These are phyloP conservation scores for Cornus florida DNA, from an alignment of 148 eudicot species.

Conservation along the genomic window DNA sequence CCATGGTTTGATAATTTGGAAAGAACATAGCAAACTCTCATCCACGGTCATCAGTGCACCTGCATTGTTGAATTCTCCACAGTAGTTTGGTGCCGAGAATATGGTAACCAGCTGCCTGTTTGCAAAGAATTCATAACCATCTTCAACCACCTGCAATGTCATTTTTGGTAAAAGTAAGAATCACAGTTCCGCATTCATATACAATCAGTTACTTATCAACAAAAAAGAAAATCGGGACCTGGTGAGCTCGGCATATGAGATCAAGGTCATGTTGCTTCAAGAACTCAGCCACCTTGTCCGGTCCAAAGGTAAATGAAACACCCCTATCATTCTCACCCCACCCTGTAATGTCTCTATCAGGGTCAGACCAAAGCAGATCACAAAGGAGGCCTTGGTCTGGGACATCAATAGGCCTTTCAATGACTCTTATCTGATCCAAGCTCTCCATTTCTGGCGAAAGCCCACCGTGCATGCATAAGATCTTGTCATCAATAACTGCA, in stretches of 20 bases:
- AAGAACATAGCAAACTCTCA: slow-evolving; percentile 2
- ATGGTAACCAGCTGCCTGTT: slow-evolving; percentile 2
- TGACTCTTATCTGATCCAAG: slow-evolving; percentile 1
- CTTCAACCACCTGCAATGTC: not conserved
- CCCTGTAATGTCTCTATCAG: not conserved
- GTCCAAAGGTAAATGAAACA: not conserved
- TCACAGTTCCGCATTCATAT: too few species aligned
- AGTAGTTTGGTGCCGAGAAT: not conserved
- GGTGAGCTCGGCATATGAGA: slow-evolving; percentile 1
- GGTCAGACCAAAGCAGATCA: slow-evolving; percentile 1
- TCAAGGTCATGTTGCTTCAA: not conserved
- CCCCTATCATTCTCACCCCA: slow-evolving; percentile 1
- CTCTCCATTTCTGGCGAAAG: not conserved
- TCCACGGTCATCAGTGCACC: slow-evolving; percentile 3
- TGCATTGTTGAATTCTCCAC: slow-evolving; percentile 3
- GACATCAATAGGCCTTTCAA: not conserved
- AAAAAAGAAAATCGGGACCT: not conserved
- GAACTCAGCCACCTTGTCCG: slow-evolving; percentile 7
- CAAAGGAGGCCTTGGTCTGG: not conserved
- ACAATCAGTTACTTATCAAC: too few species aligned
- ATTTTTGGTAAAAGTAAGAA: too few species aligned
- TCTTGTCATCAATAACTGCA: not conserved
- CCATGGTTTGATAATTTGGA: slow-evolving; percentile 1
- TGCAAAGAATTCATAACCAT: slow-evolving; percentile 9
- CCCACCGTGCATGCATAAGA: slow-evolving; percentile 5